Conservation (phyloP, 2,329 filamentous ascomycete species). For the Alternaria burnsii region DNA sequence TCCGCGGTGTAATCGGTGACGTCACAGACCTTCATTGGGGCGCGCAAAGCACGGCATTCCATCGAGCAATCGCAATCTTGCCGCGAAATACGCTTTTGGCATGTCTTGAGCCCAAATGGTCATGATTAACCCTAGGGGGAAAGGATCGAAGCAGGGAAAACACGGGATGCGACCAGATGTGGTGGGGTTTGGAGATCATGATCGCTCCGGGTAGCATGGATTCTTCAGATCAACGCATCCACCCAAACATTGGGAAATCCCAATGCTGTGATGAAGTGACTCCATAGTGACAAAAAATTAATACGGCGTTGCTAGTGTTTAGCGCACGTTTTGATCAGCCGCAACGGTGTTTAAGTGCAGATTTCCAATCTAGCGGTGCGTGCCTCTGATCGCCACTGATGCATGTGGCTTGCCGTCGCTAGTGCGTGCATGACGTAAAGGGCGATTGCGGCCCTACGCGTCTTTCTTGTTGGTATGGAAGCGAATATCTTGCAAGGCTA, state of each 20-base stretch:
- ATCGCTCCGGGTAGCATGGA: conserved; percentile 6
- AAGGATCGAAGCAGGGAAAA: conserved; percentile 20
- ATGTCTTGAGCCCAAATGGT: not conserved
- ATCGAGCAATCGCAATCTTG: not conserved
- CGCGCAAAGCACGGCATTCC: not conserved
- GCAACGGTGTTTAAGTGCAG: not conserved
- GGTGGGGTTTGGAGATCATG: conserved; percentile 15
- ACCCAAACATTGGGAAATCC: not conserved
- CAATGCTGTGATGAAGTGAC: not conserved
- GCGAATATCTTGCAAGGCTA: conserved; percentile 15
- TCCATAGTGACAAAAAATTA: not conserved
- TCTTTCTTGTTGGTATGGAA: conserved; percentile 15
- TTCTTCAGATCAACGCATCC: not conserved
- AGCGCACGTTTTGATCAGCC: not conserved
- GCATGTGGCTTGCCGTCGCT: conserved; percentile 18
- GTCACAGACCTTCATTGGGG: not conserved
- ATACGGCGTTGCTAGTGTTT: not conserved
- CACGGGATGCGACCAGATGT: conserved; percentile 1
- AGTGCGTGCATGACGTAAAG: conserved; percentile 33
- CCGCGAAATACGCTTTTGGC: not conserved
- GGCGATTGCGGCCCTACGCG: conserved; percentile 6
- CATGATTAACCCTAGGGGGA: not conserved
- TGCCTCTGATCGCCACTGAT: conserved; percentile 18
- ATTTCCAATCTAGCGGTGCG: not conserved
- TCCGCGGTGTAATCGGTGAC: conserved; percentile 1